phyloP scores from a whole-genome alignment of 148 eudicot genomes.

The Cornus controversa region DNA sequence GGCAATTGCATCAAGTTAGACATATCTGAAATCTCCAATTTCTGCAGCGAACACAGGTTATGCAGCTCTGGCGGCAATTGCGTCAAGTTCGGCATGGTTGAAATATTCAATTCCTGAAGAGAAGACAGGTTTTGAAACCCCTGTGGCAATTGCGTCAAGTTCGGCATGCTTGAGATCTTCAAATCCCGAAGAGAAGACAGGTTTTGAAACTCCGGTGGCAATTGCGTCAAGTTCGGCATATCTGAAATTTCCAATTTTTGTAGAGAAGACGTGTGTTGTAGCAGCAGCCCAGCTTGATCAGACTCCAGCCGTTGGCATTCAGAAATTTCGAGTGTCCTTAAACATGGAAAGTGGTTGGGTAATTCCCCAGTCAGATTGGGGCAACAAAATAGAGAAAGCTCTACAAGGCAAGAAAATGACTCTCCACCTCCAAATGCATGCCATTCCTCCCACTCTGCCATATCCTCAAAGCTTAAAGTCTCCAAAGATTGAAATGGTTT shows the following conservation, averaged over 20 bases:
- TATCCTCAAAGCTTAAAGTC: background rate
- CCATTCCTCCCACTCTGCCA: slow-evolving; percentile 11
- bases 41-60: background rate
- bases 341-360: background rate
- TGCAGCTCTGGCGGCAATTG: too few relatives aligned
- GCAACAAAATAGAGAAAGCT: background rate
- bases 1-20: background rate
- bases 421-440: background rate
- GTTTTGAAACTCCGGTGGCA: too few relatives aligned
- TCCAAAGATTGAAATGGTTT: background rate
- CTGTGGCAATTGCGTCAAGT: background rate
- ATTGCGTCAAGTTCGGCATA: too few relatives aligned
- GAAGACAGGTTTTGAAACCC: too few relatives aligned
- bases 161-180: background rate
- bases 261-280: too few relatives aligned
- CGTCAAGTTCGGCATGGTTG: too few relatives aligned
- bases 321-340: background rate
- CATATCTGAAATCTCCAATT: background rate
- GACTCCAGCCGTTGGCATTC: background rate
- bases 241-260: too few relatives aligned
- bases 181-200: background rate
- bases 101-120: too few relatives aligned
- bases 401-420: background rate
- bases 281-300: too few relatives aligned
- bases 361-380: background rate